Conservation (phyloP, 169 alveolate species). For the Cryptosporidium tyzzeri region DNA sequence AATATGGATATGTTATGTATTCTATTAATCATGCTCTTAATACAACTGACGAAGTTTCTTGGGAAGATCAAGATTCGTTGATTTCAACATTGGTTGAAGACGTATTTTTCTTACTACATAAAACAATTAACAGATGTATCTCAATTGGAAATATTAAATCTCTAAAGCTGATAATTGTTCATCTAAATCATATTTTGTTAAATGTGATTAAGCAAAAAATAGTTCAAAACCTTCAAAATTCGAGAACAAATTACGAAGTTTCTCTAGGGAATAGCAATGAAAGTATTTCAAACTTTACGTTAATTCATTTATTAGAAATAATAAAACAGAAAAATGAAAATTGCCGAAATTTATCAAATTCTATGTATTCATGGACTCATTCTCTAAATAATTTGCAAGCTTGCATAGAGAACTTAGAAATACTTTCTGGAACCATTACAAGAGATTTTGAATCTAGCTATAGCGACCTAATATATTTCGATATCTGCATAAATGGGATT, state of each 20-base stretch:
- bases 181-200: slow-evolving; percentile 38
- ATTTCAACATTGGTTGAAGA: slow-evolving; percentile 70
- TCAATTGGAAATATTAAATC: slow-evolving; percentile 41
- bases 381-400: slow-evolving; percentile 63
- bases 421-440: slow-evolving; percentile 31
- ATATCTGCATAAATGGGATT: slow-evolving; percentile 3
- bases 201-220: slow-evolving; percentile 53
- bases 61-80: slow-evolving; percentile 63
- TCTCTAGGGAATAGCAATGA: slow-evolving; percentile 67
- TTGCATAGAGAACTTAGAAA: slow-evolving; percentile 67
- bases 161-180: slow-evolving; percentile 31
- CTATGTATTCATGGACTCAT: slow-evolving; percentile 72
- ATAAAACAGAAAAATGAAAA: slow-evolving; percentile 41
- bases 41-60: slow-evolving; percentile 42
- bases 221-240: slow-evolving; percentile 40
- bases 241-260: slow-evolving; percentile 35
- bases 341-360: slow-evolving; percentile 3
- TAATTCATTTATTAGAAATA: slow-evolving; percentile 17
- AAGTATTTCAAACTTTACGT: slow-evolving; percentile 18
- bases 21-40: slow-evolving; percentile 67
- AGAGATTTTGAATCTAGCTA: slow-evolving; percentile 42
- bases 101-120: slow-evolving; percentile 50
- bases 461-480: slow-evolving; percentile 8
- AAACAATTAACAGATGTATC: slow-evolving; percentile 55
- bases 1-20: slow-evolving; percentile 49